Evolutionary conservation across 106 monocot genomes (phyloP).

Genomic region (Gastrodia elata): DNA sequence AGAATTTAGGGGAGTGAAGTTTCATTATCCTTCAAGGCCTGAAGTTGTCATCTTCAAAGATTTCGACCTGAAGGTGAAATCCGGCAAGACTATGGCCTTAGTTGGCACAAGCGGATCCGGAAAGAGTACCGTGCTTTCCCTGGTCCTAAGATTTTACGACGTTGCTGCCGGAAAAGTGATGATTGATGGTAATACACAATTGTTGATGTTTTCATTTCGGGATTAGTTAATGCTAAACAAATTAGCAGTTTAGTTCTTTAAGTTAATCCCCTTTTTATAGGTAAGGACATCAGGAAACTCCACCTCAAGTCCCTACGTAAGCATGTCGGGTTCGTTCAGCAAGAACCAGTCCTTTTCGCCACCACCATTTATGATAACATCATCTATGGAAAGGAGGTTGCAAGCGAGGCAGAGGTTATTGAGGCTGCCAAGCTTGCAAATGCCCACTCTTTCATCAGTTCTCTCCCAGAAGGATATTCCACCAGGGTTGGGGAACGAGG

Average conservation of each 20-base stretch:
- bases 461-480: constrained; percentile 74
- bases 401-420: constrained; percentile 63
- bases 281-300: constrained; percentile 71
- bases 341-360: constrained; percentile 88
- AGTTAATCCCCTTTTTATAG: constrained; percentile 22
- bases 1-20: constrained; percentile 53
- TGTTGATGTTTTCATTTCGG: not conserved
- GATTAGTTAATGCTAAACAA: too few species aligned
- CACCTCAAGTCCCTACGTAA: constrained; percentile 62
- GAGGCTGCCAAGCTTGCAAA: constrained; percentile 89
- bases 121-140: constrained; percentile 49
- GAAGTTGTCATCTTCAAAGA: constrained; percentile 44
- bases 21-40: constrained; percentile 59
- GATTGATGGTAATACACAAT: constrained; percentile 42
- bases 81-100: constrained; percentile 63
- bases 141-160: constrained; percentile 61
- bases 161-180: constrained; percentile 43
- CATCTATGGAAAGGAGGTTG: constrained; percentile 73
- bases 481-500: constrained; percentile 68
- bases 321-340: constrained; percentile 84
- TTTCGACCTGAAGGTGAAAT: constrained; percentile 44
- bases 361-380: constrained; percentile 85
- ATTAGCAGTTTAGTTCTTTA: too few species aligned
- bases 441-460: constrained; percentile 86
- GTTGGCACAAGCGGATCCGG: constrained; percentile 71